These are phyloP conservation scores for Lasiosphaeris hirsuta DNA, from an alignment of 495 filamentous ascomycete genomes.

Conservation along the genomic window DNA sequence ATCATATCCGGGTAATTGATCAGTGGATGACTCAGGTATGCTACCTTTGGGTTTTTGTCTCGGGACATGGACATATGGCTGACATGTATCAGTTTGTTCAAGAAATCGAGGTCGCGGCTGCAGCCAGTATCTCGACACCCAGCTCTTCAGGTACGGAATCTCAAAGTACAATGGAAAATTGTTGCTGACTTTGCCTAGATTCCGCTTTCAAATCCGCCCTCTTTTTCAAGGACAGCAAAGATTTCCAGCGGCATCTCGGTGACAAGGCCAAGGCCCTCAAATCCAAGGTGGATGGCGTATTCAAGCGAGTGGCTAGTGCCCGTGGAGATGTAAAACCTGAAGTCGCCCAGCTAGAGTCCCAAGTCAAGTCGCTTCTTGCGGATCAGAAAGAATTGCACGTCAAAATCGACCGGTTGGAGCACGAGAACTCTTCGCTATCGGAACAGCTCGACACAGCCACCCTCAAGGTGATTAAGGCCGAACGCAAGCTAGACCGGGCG, in stretches of 20 bases:
- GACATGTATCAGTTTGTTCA: slow-evolving; percentile 66
- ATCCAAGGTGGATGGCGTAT: slow-evolving; percentile 39
- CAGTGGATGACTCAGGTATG: slow-evolving; percentile 88
- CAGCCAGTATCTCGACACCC: slow-evolving; percentile 42
- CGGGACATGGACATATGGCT: slow-evolving; percentile 24
- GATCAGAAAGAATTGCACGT: slow-evolving; percentile 74
- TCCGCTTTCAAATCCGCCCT: slow-evolving; percentile 57
- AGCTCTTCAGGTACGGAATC: slow-evolving; percentile 51
- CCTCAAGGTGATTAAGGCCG: slow-evolving; percentile 86
- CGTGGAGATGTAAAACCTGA: slow-evolving; percentile 57
- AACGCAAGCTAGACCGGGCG: slow-evolving; percentile 85
- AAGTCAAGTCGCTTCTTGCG: slow-evolving; percentile 69
- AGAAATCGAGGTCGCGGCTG: slow-evolving; percentile 71
- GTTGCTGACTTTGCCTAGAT: slow-evolving; percentile 36
- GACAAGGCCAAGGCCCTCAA: slow-evolving; percentile 50
- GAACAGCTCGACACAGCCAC: slow-evolving; percentile 82
- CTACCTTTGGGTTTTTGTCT: slow-evolving; percentile 16
- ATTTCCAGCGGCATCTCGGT: slow-evolving; percentile 74
- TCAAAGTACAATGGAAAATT: slow-evolving; percentile 31
- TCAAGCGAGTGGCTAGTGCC: slow-evolving; percentile 36
- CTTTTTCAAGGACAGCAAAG: slow-evolving; percentile 61
- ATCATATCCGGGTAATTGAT: slow-evolving; percentile 85
- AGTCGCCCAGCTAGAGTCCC: slow-evolving; percentile 65
- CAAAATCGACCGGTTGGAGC: slow-evolving; percentile 69
- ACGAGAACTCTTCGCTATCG: slow-evolving; percentile 79